Percentiles rank a stretch among this genome's conserved stretches.
Conservation (phyloP, 352 stramenopile genomes). For the Phytopythium ostracodes region DNA sequence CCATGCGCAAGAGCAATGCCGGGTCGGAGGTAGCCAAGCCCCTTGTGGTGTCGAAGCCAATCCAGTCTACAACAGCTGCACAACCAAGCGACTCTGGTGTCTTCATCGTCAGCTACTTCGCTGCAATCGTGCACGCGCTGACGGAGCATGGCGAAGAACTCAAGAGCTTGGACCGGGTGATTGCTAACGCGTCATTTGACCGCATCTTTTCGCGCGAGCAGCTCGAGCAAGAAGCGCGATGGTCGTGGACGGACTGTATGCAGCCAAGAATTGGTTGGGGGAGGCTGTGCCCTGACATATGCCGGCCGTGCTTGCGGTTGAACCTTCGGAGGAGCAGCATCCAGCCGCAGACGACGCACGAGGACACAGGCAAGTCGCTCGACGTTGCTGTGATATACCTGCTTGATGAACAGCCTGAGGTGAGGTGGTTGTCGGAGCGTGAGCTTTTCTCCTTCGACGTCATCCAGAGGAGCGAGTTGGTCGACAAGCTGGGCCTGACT, state of each 20-base stretch:
- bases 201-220: not conserved
- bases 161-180: not conserved
- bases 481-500: not conserved
- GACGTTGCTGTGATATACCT: not conserved
- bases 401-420: not conserved
- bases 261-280: not conserved
- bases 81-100: not conserved
- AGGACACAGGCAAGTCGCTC: not conserved
- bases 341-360: not conserved
- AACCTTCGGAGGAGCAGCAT: not conserved
- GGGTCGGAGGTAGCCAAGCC: not conserved
- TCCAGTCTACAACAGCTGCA: not conserved
- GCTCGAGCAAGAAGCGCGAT: not conserved
- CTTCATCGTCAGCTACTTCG: not conserved
- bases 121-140: not conserved
- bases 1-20: not conserved
- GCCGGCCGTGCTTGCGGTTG: not conserved
- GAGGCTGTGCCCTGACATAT: not conserved
- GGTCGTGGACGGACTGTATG: not conserved
- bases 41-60: not conserved
- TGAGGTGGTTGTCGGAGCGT: not conserved
- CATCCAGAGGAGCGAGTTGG: not conserved
- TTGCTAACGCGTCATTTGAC: not conserved
- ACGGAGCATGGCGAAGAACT: not conserved
- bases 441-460: not conserved